Percentiles rank a stretch among this genome's conserved stretches.
Evolutionary conservation across 1,284 basidiomycete species (phyloP).

Genomic region (Ustilago loliicola): DNA sequence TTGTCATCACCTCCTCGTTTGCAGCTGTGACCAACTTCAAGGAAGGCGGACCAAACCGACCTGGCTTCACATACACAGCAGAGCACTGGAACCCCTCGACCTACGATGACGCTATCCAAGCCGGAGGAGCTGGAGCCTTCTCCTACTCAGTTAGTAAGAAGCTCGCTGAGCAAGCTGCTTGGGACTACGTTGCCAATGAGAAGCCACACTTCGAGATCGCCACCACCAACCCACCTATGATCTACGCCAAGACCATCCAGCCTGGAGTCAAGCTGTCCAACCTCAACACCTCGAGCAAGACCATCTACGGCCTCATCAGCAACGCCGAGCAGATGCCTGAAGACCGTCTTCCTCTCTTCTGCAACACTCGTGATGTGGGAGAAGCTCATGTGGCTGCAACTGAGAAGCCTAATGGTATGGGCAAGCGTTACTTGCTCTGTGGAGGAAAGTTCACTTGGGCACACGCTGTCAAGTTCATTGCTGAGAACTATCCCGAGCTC

Average conservation of each 20-base stretch:
- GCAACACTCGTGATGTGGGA: slow-evolving; percentile 60
- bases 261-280: slow-evolving; percentile 49
- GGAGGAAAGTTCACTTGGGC: slow-evolving; percentile 62
- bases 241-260: slow-evolving; percentile 60
- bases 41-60: slow-evolving; percentile 60
- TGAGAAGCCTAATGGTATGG: slow-evolving; percentile 48
- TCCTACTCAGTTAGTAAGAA: slow-evolving; percentile 64
- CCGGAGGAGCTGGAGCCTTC: slow-evolving; percentile 56
- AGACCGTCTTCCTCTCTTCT: slow-evolving; percentile 70
- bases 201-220: slow-evolving; percentile 51
- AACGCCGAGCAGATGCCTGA: slow-evolving; percentile 55
- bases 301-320: slow-evolving; percentile 63
- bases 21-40: slow-evolving; percentile 62
- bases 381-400: slow-evolving; percentile 65
- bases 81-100: slow-evolving; percentile 61
- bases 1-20: slow-evolving; percentile 67
- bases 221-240: slow-evolving; percentile 64
- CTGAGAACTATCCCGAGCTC: slow-evolving; percentile 50
- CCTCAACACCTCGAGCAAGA: slow-evolving; percentile 62
- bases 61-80: slow-evolving; percentile 57
- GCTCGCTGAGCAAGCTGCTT: slow-evolving; percentile 65
- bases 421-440: slow-evolving; percentile 55
- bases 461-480: slow-evolving; percentile 54
- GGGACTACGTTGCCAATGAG: slow-evolving; percentile 59
- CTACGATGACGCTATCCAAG: slow-evolving; percentile 57